Evolutionary conservation across 805 yeast genomes (phyloP).

Genomic region (Candida awuae): DNA sequence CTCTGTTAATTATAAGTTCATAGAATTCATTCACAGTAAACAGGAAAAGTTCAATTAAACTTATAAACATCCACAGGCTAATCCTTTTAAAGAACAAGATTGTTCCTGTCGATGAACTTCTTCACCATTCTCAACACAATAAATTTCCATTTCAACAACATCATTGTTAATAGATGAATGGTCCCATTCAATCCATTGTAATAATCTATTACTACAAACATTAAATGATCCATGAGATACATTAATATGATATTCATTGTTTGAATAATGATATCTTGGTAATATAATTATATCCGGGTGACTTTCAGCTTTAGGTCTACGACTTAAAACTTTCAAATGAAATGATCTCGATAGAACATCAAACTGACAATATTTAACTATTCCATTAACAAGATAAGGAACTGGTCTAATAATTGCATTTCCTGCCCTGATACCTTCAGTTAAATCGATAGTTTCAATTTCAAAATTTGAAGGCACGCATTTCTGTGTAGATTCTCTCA

Average conservation of each 20-base stretch:
- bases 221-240: constrained; percentile 43
- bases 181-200: constrained; percentile 63
- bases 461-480: constrained; percentile 13
- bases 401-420: constrained; percentile 74
- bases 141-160: not conserved
- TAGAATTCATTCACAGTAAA: not conserved
- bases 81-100: constrained; percentile 23
- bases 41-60: not conserved
- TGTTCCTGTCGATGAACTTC: constrained; percentile 5
- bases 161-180: constrained; percentile 33
- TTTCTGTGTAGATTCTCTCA: constrained; percentile 3
- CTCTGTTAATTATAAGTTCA: constrained; percentile 7
- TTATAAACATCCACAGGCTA: constrained; percentile 29
- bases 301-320: constrained; percentile 1
- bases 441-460: constrained; percentile 3
- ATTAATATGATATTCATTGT: constrained; percentile 39
- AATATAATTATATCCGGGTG: constrained; percentile 54
- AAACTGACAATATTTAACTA: constrained; percentile 46
- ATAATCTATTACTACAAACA: constrained; percentile 41
- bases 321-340: constrained; percentile 35
- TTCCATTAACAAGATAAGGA: constrained; percentile 58
- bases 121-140: not conserved
- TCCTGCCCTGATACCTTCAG: constrained; percentile 61
- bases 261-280: constrained; percentile 66
- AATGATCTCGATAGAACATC: constrained; percentile 43